Evolutionary conservation across 2,329 filamentous ascomycete species (phyloP).

Genomic region (Trichoderma koningiopsis): DNA sequence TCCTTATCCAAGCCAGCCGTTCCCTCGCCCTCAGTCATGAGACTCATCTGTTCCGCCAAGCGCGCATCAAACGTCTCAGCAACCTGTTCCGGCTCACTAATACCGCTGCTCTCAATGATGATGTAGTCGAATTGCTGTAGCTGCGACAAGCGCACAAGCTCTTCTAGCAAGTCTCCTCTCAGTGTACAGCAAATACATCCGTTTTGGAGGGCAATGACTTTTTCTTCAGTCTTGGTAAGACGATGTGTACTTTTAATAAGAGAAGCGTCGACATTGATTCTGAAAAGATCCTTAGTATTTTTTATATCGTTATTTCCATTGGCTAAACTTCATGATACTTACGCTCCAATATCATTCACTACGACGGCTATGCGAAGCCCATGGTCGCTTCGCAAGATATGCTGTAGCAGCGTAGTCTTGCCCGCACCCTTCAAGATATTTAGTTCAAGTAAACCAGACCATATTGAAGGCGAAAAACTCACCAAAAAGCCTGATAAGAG

Average conservation of each 20-base stretch:
- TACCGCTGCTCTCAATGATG: constrained; percentile 70
- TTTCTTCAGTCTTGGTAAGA: constrained; percentile 61
- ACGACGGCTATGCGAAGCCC: constrained; percentile 70
- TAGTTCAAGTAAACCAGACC: neutral
- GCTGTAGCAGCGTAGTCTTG: constrained; percentile 70
- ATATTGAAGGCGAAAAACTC: neutral
- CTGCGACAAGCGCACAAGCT: constrained; percentile 65
- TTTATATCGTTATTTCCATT: neutral
- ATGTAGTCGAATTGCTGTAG: constrained; percentile 69
- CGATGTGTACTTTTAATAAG: constrained; percentile 59
- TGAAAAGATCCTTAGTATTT: constrained; percentile 30
- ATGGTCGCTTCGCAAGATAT: constrained; percentile 68
- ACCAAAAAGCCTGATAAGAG: constrained; percentile 42
- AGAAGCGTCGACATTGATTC: constrained; percentile 66
- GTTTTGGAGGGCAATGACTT: constrained; percentile 69
- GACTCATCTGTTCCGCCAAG: constrained; percentile 51
- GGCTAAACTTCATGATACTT: constrained; percentile 28
- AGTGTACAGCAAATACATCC: constrained; percentile 78
- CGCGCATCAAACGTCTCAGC: constrained; percentile 70
- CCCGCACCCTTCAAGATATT: constrained; percentile 57
- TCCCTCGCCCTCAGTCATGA: constrained; percentile 37
- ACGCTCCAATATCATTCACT: constrained; percentile 71
- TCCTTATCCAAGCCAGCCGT: constrained; percentile 39
- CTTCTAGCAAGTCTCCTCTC: constrained; percentile 69
- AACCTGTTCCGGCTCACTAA: constrained; percentile 73